Conservation (phyloP, 2,329 filamentous ascomycete species). For the Sporothrix pseudoabietina region DNA sequence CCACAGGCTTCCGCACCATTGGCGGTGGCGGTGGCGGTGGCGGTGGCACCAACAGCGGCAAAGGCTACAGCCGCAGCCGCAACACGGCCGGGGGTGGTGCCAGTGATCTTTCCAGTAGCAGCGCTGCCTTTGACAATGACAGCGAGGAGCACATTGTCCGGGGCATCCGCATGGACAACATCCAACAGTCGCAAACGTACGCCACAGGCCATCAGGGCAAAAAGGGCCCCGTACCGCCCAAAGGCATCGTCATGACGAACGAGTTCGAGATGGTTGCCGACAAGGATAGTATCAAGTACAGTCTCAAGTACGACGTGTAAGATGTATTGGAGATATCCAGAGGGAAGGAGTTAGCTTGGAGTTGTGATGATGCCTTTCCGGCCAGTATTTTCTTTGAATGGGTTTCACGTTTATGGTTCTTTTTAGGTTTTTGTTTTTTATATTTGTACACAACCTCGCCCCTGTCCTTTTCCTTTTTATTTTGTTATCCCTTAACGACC, state of each 20-base stretch:
- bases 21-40: constrained; percentile 46
- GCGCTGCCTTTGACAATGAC: constrained; percentile 35
- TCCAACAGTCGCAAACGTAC: constrained; percentile 35
- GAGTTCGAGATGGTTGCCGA: constrained; percentile 42
- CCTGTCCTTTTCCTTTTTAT: background rate
- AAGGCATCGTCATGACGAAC: constrained; percentile 48
- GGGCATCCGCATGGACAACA: constrained; percentile 46
- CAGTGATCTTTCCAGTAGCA: constrained; percentile 37
- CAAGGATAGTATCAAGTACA: background rate
- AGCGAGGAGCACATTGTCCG: constrained; percentile 51
- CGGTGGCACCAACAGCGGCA: constrained; percentile 41
- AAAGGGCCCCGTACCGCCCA: constrained; percentile 27
- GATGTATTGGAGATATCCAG: background rate
- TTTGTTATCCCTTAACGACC: background rate
- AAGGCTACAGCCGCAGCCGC: constrained; percentile 42
- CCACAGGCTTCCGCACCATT: constrained; percentile 46
- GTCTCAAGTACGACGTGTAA: background rate
- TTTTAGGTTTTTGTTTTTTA: background rate
- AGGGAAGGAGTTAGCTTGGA: background rate
- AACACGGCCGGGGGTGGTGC: constrained; percentile 38
- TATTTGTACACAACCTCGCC: background rate
- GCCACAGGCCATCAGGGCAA: background rate
- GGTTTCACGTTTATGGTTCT: background rate
- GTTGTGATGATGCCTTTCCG: background rate
- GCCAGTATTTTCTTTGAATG: background rate